Conservation (phyloP, 257 asterid species). For the Solanum tarapatanum region DNA sequence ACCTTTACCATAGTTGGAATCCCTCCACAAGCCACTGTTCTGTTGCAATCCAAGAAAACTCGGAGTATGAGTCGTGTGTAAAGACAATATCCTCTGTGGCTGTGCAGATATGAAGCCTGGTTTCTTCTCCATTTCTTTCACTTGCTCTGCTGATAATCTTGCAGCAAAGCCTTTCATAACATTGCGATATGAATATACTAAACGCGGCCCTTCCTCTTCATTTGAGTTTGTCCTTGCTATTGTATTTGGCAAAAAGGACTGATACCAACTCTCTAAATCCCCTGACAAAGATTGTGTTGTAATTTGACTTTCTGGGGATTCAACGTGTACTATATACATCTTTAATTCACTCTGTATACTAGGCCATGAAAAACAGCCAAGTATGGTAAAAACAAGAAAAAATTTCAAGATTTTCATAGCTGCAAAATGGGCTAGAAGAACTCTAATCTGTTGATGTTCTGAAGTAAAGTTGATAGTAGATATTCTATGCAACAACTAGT, state of each 20-base stretch:
- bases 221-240: not conserved
- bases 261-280: slow-evolving; percentile 20
- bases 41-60: not conserved
- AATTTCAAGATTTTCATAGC: not conserved
- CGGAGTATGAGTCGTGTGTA: slow-evolving; percentile 35
- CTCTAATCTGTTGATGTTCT: not conserved
- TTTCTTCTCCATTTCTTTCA: not conserved
- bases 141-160: slow-evolving; percentile 16
- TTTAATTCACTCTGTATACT: not conserved
- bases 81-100: slow-evolving; percentile 13
- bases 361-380: not conserved
- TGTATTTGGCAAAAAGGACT: slow-evolving; percentile 17
- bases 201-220: not conserved
- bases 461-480: not conserved
- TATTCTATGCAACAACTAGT: slow-evolving; percentile 12
- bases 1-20: not conserved
- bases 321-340: not conserved
- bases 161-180: slow-evolving; percentile 42
- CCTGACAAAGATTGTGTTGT: not conserved
- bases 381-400: not conserved
- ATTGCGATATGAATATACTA: slow-evolving; percentile 20
- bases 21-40: not conserved
- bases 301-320: not conserved
- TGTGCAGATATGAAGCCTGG: slow-evolving; percentile 8
- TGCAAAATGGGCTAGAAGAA: not conserved